Conservation (phyloP, 441 rosid genomes). For the Populus tomentosa region DNA sequence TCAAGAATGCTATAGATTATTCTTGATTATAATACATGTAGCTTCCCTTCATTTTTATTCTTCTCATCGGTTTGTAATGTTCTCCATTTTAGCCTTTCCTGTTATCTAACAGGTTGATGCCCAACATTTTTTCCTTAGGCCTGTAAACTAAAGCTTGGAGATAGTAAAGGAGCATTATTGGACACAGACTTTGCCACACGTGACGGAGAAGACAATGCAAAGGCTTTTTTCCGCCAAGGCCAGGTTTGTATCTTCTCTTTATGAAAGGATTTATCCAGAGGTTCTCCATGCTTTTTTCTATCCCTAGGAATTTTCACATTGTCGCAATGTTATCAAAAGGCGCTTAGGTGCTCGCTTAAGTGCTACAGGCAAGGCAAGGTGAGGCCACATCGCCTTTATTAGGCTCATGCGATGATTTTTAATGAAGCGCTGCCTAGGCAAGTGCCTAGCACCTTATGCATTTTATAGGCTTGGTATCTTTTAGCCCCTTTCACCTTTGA, state of each 20-base stretch:
- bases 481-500: too few species aligned
- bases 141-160: slow-evolving; percentile 34
- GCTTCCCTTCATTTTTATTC: not conserved
- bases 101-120: not conserved
- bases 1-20: not conserved
- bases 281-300: not conserved
- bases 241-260: slow-evolving; percentile 25
- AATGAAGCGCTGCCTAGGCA: too few species aligned
- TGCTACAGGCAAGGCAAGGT: too few species aligned
- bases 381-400: too few species aligned
- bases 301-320: not conserved
- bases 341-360: too few species aligned
- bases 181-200: slow-evolving; percentile 37
- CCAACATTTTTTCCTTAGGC: slow-evolving; percentile 17
- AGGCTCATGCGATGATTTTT: too few species aligned
- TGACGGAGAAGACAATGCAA: slow-evolving; percentile 38
- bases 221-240: slow-evolving; percentile 43
- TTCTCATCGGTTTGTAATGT: not conserved
- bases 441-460: too few species aligned
- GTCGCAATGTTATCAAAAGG: not conserved
- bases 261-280: not conserved
- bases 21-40: not conserved
- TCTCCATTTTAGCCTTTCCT: not conserved
- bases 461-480: too few species aligned
- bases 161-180: slow-evolving; percentile 34